Percentiles rank a stretch among this genome's conserved stretches.
phyloP scores from a whole-genome alignment of 1,284 basidiomycete genomes.

The Anthracocystis walkeri region DNA sequence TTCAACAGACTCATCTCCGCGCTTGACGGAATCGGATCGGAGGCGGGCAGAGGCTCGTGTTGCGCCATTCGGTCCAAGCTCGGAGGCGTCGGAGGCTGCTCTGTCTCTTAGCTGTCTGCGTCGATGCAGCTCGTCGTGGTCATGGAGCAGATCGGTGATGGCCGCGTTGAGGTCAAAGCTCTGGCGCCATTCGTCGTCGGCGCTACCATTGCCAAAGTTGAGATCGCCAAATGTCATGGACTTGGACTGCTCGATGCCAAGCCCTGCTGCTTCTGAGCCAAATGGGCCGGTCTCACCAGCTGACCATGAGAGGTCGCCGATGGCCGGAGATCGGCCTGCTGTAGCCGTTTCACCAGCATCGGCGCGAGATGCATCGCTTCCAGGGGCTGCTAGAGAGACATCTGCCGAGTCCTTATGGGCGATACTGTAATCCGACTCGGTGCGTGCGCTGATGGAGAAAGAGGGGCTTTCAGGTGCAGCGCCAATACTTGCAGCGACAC shows the following conservation, averaged over 20 bases:
- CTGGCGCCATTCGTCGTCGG: conserved; percentile 48
- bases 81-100: conserved; percentile 36
- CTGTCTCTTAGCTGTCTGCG: conserved; percentile 39
- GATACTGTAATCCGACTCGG: conserved; percentile 53
- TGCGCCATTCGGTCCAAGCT: conserved; percentile 8
- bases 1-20: conserved; percentile 19
- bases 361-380: conserved; percentile 16
- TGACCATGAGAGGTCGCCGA: conserved; percentile 63
- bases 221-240: conserved; percentile 39
- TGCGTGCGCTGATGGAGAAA: conserved; percentile 59
- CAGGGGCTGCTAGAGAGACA: conserved; percentile 19
- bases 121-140: conserved; percentile 54
- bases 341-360: conserved; percentile 4
- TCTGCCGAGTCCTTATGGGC: conserved; percentile 25
- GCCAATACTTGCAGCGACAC: conserved; percentile 29
- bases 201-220: conserved; percentile 32
- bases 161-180: conserved; percentile 65
- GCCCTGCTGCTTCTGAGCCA: conserved; percentile 24
- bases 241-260: conserved; percentile 26
- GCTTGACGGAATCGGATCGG: conserved; percentile 22
- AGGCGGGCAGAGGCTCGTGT: conserved; percentile 11
- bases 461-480: conserved; percentile 47
- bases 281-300: conserved; percentile 63
- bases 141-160: conserved; percentile 61
- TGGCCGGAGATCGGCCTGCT: conserved; percentile 41